Conservation (phyloP, 208 protist genomes). For the Entamoeba invadens region DNA sequence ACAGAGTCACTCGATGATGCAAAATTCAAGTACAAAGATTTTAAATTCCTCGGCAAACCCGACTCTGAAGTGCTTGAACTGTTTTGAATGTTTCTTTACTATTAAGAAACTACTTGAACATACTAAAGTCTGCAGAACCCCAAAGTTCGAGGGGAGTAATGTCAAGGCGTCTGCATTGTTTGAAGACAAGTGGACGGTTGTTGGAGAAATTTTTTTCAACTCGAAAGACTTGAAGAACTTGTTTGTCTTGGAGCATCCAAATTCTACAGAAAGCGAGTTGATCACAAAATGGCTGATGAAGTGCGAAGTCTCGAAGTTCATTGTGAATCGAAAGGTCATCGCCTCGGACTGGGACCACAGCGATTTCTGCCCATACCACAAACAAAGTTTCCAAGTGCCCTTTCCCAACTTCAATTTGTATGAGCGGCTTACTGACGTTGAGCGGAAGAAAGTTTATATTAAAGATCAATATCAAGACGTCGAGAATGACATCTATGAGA, state of each 20-base stretch:
- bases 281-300: background rate
- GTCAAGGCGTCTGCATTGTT: background rate
- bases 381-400: background rate
- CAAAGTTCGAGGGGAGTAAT: background rate
- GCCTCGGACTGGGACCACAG: background rate
- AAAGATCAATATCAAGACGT: background rate
- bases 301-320: background rate
- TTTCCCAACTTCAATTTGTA: background rate
- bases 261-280: background rate
- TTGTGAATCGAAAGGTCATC: background rate
- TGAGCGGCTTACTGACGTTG: background rate
- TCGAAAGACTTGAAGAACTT: background rate
- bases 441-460: background rate
- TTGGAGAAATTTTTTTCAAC: background rate
- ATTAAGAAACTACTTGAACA: background rate
- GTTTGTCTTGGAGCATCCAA: background rate
- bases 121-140: background rate
- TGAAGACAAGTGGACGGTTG: background rate
- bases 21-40: no score
- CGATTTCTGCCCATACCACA: background rate
- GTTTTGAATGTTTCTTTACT: background rate
- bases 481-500: background rate
- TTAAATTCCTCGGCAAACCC: background rate
- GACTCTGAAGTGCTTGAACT: background rate
- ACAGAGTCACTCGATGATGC: no score